Evolutionary conservation across 768 basidiomycete species (phyloP).

Genomic region (Filobasidium floriforme): DNA sequence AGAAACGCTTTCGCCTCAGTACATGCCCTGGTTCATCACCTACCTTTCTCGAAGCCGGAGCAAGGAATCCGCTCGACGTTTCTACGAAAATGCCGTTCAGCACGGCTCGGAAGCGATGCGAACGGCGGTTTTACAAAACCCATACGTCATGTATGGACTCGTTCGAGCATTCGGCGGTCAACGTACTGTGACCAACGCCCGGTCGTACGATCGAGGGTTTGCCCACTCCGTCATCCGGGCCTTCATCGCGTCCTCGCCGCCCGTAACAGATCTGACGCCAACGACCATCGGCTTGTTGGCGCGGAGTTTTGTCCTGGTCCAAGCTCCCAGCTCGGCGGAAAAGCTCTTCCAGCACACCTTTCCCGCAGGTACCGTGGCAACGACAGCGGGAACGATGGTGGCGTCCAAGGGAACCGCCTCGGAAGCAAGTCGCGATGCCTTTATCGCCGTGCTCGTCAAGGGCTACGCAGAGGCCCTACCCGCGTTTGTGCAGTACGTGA

Average conservation of each 20-base stretch:
- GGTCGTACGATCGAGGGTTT: conserved; percentile 2
- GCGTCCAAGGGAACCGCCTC: not conserved
- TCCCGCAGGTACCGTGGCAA: not conserved
- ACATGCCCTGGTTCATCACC: not conserved
- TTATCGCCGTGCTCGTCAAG: not conserved
- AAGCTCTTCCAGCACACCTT: conserved; percentile 1
- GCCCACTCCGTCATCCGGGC: not conserved
- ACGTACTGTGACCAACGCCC: not conserved
- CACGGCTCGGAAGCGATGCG: not conserved
- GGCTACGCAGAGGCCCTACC: not conserved
- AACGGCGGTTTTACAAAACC: not conserved
- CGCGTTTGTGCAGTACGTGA: not conserved
- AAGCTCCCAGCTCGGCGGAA: not conserved
- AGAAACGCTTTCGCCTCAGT: not conserved
- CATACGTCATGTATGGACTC: conserved; percentile 1
- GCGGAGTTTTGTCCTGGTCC: not conserved
- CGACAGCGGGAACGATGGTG: not conserved
- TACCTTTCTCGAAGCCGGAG: not conserved
- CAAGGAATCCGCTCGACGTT: not conserved
- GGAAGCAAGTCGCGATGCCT: not conserved
- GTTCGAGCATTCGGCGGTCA: not conserved
- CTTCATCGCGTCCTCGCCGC: not conserved
- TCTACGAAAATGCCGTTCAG: not conserved
- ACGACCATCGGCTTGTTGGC: conserved; percentile 1
- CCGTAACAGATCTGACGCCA: not conserved